These are phyloP conservation scores for Colletotrichum phormii DNA, from an alignment of 2,329 filamentous ascomycete species.

Conservation along the genomic window DNA sequence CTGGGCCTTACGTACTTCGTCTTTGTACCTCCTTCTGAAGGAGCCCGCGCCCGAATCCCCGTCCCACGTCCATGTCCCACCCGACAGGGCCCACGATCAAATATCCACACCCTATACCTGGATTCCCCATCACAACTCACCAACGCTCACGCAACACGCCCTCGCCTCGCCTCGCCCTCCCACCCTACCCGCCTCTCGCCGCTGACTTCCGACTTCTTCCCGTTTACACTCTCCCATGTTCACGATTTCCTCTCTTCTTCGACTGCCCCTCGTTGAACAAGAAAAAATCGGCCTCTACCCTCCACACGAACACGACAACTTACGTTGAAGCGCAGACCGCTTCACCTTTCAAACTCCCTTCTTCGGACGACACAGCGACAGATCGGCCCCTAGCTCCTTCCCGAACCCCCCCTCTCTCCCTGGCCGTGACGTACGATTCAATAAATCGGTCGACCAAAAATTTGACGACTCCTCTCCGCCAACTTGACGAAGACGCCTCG, in stretches of 20 bases:
- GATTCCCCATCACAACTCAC: conserved; percentile 21
- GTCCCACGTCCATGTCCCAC: conserved; percentile 17
- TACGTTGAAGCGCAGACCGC: conserved; percentile 22
- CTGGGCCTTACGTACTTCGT: not conserved
- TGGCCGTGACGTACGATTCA: conserved; percentile 15
- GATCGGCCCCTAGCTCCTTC: conserved; percentile 23
- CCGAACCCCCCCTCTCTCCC: conserved; percentile 25
- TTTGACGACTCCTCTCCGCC: not conserved
- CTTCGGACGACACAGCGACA: conserved; percentile 29
- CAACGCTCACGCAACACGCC: conserved; percentile 22
- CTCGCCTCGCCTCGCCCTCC: conserved; percentile 8
- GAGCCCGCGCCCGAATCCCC: conserved; percentile 4
- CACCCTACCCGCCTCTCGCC: conserved; percentile 18
- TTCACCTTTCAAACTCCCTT: conserved; percentile 14
- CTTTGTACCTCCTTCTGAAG: not conserved
- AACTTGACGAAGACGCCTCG: not conserved
- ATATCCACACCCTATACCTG: conserved; percentile 25
- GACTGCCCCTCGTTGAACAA: not conserved
- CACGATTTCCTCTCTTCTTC: not conserved
- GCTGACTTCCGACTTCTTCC: conserved; percentile 22
- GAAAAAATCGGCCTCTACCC: not conserved
- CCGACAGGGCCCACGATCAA: conserved; percentile 28
- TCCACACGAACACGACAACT: not conserved
- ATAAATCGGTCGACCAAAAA: not conserved
- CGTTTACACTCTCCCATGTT: not conserved